Evolutionary conservation across 768 basidiomycete species (phyloP), one percentile per base, ranked within the genome.

Genomic region (Leccinum imitatum): DNA sequence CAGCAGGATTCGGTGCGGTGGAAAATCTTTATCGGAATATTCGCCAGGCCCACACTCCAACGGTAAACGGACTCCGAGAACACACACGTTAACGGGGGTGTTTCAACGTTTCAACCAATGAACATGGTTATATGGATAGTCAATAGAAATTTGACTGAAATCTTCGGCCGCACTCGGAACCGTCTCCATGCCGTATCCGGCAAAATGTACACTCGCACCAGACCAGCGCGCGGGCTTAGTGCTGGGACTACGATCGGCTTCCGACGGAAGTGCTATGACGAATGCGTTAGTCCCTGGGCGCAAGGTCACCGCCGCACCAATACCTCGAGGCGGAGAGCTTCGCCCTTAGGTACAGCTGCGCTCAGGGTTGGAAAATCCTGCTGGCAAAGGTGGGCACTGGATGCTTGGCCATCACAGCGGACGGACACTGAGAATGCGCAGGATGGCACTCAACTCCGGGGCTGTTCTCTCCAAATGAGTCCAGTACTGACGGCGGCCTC

Each of bases 341-440:
- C 61, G 48, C 65, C 55, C 60, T 74, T 70, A 69, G 71, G 73
- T 73, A 73, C 64, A 65, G 3, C 69, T 75, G 70, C 69, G 64
- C 56, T 65, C 72, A 75, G 72, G 73, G 72, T 68, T 75, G 72
- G 44, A 53, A 61, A 56, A 46, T 58, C 61, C 56, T 64, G 63
- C 62, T 46, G 44, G 44, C 58, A 56, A 59, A 57, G 31, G 53
- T 59, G 60, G 59, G 30, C 58, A 58, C 57, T 55, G 56, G 57
- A 59, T 9, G 51, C 25, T 61, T 65, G 23, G 59, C 48, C 57
- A 63, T 59, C 62, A 54, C 62, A 53, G 56, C 37, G 53, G 63
- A 66, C 62, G 63, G 66, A 56, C 55, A 61, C 56, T 61, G 59
- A 52, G 46, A 46, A 39, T 37, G 44, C 48, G 54, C 64, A 57